A percentile compares a stretch with the other conserved stretches of the same genome.
phyloP scores from a whole-genome alignment of 176 grass and related monocot genomes.

The Ensete glaucum region DNA sequence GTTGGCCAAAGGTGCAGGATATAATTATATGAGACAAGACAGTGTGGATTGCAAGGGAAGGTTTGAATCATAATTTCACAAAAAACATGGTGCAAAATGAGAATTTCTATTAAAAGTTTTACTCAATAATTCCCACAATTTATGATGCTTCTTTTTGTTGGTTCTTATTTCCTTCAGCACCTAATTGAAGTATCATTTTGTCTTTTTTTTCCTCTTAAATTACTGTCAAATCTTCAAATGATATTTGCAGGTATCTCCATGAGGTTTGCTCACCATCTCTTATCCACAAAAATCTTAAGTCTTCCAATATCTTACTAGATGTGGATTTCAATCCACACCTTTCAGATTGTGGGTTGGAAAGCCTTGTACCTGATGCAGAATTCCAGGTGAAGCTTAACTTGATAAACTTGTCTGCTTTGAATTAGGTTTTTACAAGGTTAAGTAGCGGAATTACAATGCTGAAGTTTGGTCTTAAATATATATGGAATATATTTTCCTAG shows the following conservation, averaged over 20 bases:
- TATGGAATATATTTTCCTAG: too few species aligned
- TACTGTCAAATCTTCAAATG: not conserved
- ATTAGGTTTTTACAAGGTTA: not conserved
- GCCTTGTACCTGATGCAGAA: constrained; percentile 55
- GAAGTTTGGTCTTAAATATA: too few species aligned
- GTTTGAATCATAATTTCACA: too few species aligned
- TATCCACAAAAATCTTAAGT: constrained; percentile 92
- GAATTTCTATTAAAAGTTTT: too few species aligned
- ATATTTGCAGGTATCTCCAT: constrained; percentile 63
- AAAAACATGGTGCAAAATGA: too few species aligned
- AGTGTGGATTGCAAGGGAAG: too few species aligned
- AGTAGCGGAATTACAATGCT: not conserved
- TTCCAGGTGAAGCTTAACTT: constrained; percentile 49
- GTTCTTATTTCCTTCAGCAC: not conserved
- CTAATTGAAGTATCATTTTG: not conserved
- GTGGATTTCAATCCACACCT: constrained; percentile 71
- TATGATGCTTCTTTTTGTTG: not conserved
- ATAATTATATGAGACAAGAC: too few species aligned
- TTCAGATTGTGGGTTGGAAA: constrained; percentile 69
- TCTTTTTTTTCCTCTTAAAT: not conserved
- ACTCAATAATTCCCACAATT: too few species aligned
- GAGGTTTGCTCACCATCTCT: constrained; percentile 77
- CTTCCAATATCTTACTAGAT: constrained; percentile 86
- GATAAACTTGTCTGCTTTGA: not conserved
- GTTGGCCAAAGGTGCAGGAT: too few species aligned